Percentiles rank a stretch among this genome's conserved stretches.
Evolutionary conservation across 2,329 filamentous ascomycete species (phyloP).

Genomic region (Ophiosphaerella herpotricha): DNA sequence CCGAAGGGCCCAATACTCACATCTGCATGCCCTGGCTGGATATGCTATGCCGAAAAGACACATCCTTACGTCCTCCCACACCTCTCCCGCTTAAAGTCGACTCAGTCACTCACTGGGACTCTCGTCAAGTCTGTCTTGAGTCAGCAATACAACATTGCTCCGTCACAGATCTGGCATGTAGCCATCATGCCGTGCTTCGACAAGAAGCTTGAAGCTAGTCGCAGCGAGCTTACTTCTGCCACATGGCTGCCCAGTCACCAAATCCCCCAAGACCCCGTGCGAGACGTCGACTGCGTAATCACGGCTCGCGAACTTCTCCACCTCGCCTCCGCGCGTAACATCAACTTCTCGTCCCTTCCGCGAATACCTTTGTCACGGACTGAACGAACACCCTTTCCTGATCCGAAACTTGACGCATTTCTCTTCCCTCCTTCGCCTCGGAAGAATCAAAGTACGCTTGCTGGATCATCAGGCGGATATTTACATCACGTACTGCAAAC

Average conservation of each 20-base stretch:
- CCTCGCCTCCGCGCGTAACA: slow-evolving; percentile 77
- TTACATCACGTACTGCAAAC: slow-evolving; percentile 81
- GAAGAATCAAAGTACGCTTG: slow-evolving; percentile 55
- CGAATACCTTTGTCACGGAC: slow-evolving; percentile 57
- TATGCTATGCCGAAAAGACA: slow-evolving; percentile 98
- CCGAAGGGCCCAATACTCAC: slow-evolving; percentile 72
- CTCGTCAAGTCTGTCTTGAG: slow-evolving; percentile 86
- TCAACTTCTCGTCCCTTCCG: slow-evolving; percentile 77
- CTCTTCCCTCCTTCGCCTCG: slow-evolving; percentile 63
- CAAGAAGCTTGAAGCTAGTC: slow-evolving; percentile 95
- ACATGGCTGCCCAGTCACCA: slow-evolving; percentile 62
- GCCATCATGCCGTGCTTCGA: slow-evolving; percentile 99
- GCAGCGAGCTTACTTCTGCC: slow-evolving; percentile 84
- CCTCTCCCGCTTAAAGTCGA: slow-evolving; percentile 88
- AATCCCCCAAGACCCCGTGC: slow-evolving; percentile 51
- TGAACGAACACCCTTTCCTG: slow-evolving; percentile 68
- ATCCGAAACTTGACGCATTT: slow-evolving; percentile 70
- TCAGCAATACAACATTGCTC: slow-evolving; percentile 70
- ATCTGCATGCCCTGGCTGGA: slow-evolving; percentile 94
- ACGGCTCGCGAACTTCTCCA: slow-evolving; percentile 93
- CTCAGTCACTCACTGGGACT: slow-evolving; percentile 88
- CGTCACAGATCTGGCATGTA: slow-evolving; percentile 87
- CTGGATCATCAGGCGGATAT: slow-evolving; percentile 87
- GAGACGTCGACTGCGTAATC: slow-evolving; percentile 97
- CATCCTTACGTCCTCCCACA: slow-evolving; percentile 92